Percentiles rank a stretch among this genome's conserved stretches.
Conservation (phyloP, 2,329 filamentous ascomycete species). For the Penicillium sp. region DNA sequence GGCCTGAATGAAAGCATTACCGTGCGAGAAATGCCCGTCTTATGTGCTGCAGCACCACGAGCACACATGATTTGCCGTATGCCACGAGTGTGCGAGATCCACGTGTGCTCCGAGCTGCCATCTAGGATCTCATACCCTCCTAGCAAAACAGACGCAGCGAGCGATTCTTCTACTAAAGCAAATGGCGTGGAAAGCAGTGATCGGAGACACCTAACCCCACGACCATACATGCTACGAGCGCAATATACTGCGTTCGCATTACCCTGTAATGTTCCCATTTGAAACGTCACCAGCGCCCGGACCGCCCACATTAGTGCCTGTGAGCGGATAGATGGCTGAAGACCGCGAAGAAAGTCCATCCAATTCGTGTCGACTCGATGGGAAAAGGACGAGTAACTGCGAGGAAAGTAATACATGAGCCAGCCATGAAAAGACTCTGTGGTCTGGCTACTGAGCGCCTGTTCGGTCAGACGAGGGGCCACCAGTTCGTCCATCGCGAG, state of each 20-base stretch:
- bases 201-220: slow-evolving; percentile 12
- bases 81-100: slow-evolving; percentile 15
- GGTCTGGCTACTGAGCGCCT: slow-evolving; percentile 16
- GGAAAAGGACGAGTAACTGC: not conserved
- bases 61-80: slow-evolving; percentile 18
- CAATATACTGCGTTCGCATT: slow-evolving; percentile 10
- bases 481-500: slow-evolving; percentile 14
- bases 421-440: slow-evolving; percentile 16
- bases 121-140: slow-evolving; percentile 22
- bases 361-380: slow-evolving; percentile 13
- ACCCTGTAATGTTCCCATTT: slow-evolving; percentile 8
- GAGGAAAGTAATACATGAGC: slow-evolving; percentile 16
- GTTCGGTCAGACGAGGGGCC: slow-evolving; percentile 11
- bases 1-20: slow-evolving; percentile 17
- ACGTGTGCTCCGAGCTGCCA: slow-evolving; percentile 15
- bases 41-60: slow-evolving; percentile 18
- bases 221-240: slow-evolving; percentile 20
- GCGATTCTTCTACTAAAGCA: slow-evolving; percentile 18
- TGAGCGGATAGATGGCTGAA: slow-evolving; percentile 3
- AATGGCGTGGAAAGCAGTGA: slow-evolving; percentile 5
- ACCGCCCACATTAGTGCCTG: slow-evolving; percentile 16
- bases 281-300: slow-evolving; percentile 16
- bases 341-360: slow-evolving; percentile 20
- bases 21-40: slow-evolving; percentile 17
- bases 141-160: slow-evolving; percentile 18